Evolutionary conservation across 768 basidiomycete species (phyloP).

Genomic region (Suillus brevipes): DNA sequence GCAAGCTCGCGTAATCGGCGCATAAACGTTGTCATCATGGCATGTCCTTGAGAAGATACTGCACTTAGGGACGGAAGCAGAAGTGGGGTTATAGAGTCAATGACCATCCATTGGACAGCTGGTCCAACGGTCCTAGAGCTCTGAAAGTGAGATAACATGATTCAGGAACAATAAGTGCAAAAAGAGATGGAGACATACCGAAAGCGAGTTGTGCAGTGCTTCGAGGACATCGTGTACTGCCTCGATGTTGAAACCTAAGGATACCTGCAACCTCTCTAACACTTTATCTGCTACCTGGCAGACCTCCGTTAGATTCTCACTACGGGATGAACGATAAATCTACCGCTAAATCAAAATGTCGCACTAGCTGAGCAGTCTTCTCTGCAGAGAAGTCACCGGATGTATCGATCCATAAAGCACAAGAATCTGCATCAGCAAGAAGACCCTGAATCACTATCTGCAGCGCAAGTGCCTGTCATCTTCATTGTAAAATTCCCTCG

Average conservation of each 20-base stretch:
- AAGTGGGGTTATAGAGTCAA: conserved; percentile 67
- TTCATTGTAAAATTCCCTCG: conserved; percentile 7
- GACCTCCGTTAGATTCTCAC: neutral
- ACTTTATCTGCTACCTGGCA: conserved; percentile 32
- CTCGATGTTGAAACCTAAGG: conserved; percentile 59
- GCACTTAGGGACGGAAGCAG: conserved; percentile 63
- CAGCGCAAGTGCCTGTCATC: conserved; percentile 55
- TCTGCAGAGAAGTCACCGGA: conserved; percentile 64
- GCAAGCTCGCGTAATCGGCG: conserved; percentile 55
- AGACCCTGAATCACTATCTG: conserved; percentile 61
- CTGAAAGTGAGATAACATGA: conserved; percentile 13
- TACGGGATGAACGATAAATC: conserved; percentile 13
- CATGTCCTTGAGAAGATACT: conserved; percentile 73
- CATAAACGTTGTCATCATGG: conserved; percentile 73
- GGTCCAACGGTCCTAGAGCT: conserved; percentile 10
- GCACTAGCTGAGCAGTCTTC: conserved; percentile 41
- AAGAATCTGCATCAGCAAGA: conserved; percentile 32
- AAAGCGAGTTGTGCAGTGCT: conserved; percentile 34
- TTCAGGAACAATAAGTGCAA: neutral
- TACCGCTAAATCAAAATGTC: conserved; percentile 25
- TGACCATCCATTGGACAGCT: conserved; percentile 49
- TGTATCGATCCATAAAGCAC: conserved; percentile 71
- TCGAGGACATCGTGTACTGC: conserved; percentile 52
- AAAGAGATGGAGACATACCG: conserved; percentile 26
- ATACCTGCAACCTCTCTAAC: conserved; percentile 59